Evolutionary conservation across 805 yeast genomes (phyloP), one percentile per base, ranked within the genome.

Genomic region (Candida nanaspora): DNA sequence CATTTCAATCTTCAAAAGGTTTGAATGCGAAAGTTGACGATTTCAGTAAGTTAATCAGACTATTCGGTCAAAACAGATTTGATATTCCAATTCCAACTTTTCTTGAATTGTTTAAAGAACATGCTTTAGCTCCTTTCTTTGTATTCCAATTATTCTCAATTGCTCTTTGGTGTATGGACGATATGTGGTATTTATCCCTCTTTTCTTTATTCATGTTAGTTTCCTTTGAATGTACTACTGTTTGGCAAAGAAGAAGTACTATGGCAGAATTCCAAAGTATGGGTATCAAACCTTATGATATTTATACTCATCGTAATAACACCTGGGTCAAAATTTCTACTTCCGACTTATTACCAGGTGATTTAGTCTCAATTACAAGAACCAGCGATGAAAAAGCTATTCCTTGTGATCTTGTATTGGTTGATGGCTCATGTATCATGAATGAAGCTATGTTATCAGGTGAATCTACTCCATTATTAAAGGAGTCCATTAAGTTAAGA

Each of bases 371-470:
- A 9, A 70, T 89, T 36, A 76, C 84, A 8, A 82, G 98, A 69
- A 85, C 96, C 6, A 80, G 72, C 40, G 98, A 91, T 38, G 98
- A 87, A 41, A 76, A 83, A 47, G 96, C 98, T 2, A 67, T 93
- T 41, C 97, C 98, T 15, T 93, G 98, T 69, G 98, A 93, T 63
- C 65, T 93, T 64, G 63, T 93, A 29, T 70, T 93, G 35, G 62
- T 86, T 39, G 89, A 82, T 53, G 98, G 98, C 39, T 74, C 95
- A 16, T 93, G 95, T 49, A 93, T 93, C 57, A 95, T 93, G 35
- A 93, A 93, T 59, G 98, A 93, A 71, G 98, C 98, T 20, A 93
- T 93, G 98, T 79, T 93, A 42, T 86, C 96, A 5, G 98, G 98
- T 61, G 98, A 93, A 68, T 88, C 97, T 6, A 93, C 98, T 34